phyloP scores from a whole-genome alignment of 2,329 filamentous ascomycete genomes.

The Diaporthe citri region DNA sequence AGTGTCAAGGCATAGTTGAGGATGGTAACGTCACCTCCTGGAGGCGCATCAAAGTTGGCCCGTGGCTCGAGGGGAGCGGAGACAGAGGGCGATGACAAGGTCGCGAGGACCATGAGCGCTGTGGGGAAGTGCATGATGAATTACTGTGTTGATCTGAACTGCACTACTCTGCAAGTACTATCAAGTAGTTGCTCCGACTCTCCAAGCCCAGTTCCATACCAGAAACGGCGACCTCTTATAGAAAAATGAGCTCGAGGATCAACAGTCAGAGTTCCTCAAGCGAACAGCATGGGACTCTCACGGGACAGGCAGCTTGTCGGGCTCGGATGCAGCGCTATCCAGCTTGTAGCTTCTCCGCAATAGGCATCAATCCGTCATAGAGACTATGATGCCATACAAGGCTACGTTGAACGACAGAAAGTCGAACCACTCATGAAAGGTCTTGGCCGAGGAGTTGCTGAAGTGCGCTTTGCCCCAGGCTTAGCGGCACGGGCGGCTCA shows the following conservation, averaged over 20 bases:
- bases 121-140: conserved; percentile 21
- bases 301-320: neutral
- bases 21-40: conserved; percentile 49
- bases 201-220: neutral
- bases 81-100: conserved; percentile 1
- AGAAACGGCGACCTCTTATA: neutral
- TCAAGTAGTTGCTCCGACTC: no score
- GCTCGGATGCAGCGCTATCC: neutral
- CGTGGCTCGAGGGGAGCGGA: conserved; percentile 7
- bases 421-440: neutral
- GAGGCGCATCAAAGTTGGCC: conserved; percentile 42
- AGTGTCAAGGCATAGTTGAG: conserved; percentile 63
- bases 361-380: neutral
- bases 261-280: neutral
- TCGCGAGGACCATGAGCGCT: neutral
- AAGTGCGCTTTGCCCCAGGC: neutral
- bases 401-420: neutral
- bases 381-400: neutral
- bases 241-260: neutral
- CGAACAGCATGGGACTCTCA: neutral
- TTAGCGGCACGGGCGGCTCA: neutral
- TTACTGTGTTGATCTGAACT: neutral
- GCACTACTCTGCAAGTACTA: neutral
- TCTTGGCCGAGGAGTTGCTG: neutral
- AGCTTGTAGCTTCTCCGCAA: neutral